These are phyloP conservation scores for Diaporthe vexans DNA, from an alignment of 2,329 filamentous ascomycete genomes.

Conservation along the genomic window DNA sequence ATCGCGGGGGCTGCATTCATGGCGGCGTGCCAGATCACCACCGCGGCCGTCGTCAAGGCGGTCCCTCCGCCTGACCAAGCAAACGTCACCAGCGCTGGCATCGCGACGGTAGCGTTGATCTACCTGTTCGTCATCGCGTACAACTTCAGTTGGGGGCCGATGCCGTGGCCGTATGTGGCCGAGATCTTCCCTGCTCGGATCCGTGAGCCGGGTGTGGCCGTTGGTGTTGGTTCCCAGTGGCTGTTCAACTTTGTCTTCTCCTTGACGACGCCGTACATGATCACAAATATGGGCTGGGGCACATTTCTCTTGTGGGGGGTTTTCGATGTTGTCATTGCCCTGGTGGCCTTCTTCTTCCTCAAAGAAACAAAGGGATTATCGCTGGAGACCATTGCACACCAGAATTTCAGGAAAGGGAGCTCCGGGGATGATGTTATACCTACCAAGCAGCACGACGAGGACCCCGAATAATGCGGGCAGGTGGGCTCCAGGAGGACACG, in stretches of 20 bases:
- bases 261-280: constrained; percentile 64
- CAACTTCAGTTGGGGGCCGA: constrained; percentile 64
- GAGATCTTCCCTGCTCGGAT: constrained; percentile 65
- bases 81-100: constrained; percentile 56
- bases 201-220: constrained; percentile 61
- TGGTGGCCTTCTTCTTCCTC: constrained; percentile 66
- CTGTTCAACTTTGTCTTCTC: constrained; percentile 64
- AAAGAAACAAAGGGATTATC: constrained; percentile 79
- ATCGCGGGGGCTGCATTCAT: constrained; percentile 59
- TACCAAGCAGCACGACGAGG: constrained; percentile 37
- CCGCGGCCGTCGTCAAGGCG: constrained; percentile 59
- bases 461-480: neutral
- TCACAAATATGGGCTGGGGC: constrained; percentile 60
- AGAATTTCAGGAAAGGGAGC: constrained; percentile 45
- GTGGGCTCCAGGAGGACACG: no score
- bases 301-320: constrained; percentile 63
- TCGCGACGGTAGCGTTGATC: constrained; percentile 66
- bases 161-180: constrained; percentile 64
- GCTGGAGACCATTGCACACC: constrained; percentile 67
- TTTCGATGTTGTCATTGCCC: constrained; percentile 57
- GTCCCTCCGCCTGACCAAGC: constrained; percentile 50
- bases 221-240: constrained; percentile 63
- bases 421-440: constrained; percentile 37
- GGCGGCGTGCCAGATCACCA: constrained; percentile 60
- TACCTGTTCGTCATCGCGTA: constrained; percentile 68